Evolutionary conservation across 129 eudicot species (phyloP), one percentile per base, ranked within the genome.

Genomic region (Pittosporum tobira): DNA sequence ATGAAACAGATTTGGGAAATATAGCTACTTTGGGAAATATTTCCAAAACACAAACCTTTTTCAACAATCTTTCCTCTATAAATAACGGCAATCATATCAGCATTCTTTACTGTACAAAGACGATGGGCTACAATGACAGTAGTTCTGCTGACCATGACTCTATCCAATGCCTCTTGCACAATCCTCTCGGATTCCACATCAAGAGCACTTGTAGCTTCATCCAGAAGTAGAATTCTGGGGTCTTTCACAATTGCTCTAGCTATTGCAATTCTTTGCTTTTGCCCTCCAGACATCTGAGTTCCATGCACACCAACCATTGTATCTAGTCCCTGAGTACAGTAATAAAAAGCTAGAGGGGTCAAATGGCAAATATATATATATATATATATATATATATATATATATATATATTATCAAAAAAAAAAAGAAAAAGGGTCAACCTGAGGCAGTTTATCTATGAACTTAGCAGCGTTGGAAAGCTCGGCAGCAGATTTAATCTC

Each of bases 391-490:
- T n/a, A n/a, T n/a, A n/a, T n/a, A n/a, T n/a, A n/a, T n/a, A n/a
- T n/a, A n/a, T n/a, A n/a, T n/a, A n/a, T n/a, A n/a, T n/a, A n/a
- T 44, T 44, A 44, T 44, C 15, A 15, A 18, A 18, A 44, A 44
- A 44, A 44, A 44, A 44, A 3, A 44, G 2, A 49, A 1, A 22
- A 26, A 40, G 21, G n/a, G 1, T 50, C 28, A 9, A 73, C 78
- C 73, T 73, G 64, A 16, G 78, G 78, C 8, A 74, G 65, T 29
- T 68, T 68, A 23, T 62, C 70, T 44, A 74, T 68, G 53, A 74
- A 68, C 40, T 68, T 48, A 1, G 50, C 15, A 0, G 74, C 74
- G 40, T 74, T 74, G 46, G 79, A 73, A 16, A 62, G 69, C 62
- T 67, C 56, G 15, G 69, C 69, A 23, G 74, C 79, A 24, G 47